Conservation (phyloP, 2,329 filamentous ascomycete genomes). For the Capronia coronata region DNA sequence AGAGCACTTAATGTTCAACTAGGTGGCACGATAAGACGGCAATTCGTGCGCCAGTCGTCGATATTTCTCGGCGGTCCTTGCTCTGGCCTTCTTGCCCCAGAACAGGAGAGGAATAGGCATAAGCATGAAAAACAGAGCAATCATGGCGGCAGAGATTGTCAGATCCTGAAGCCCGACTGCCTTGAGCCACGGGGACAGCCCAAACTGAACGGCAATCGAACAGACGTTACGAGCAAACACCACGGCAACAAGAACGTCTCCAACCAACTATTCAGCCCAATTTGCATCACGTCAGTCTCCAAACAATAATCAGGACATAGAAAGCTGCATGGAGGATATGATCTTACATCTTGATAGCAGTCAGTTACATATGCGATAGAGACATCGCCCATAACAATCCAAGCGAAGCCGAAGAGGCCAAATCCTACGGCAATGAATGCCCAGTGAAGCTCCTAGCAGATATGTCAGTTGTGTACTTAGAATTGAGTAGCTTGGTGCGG, state of each 20-base stretch:
- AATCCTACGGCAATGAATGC: slow-evolving; percentile 29
- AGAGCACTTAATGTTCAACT: too few relatives aligned
- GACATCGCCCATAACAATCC: slow-evolving; percentile 28
- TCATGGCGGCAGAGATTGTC: slow-evolving; percentile 36
- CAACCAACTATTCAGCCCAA: slow-evolving; percentile 47
- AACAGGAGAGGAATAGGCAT: slow-evolving; percentile 29
- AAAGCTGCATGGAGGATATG: too few relatives aligned
- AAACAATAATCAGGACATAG: too few relatives aligned
- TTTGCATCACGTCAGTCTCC: too few relatives aligned
- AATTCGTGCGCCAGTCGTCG: too few relatives aligned
- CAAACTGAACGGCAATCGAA: slow-evolving; percentile 43
- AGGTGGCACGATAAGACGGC: too few relatives aligned
- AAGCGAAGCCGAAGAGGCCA: slow-evolving; percentile 35
- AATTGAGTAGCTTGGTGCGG: too few relatives aligned
- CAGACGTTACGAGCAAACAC: slow-evolving; percentile 43
- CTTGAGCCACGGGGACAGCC: slow-evolving; percentile 39
- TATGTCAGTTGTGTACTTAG: too few relatives aligned
- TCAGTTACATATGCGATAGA: slow-evolving; percentile 32
- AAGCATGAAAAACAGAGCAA: slow-evolving; percentile 33
- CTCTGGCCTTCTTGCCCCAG: slow-evolving; percentile 34
- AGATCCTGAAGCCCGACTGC: slow-evolving; percentile 37
- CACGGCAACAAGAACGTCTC: slow-evolving; percentile 42
- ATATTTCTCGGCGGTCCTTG: slow-evolving; percentile 33
- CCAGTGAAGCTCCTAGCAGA: too few relatives aligned
- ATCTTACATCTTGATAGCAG: slow-evolving; percentile 32